Conservation (phyloP, 108 stramenopile genomes). For the Stephanodiscus minutulus region DNA sequence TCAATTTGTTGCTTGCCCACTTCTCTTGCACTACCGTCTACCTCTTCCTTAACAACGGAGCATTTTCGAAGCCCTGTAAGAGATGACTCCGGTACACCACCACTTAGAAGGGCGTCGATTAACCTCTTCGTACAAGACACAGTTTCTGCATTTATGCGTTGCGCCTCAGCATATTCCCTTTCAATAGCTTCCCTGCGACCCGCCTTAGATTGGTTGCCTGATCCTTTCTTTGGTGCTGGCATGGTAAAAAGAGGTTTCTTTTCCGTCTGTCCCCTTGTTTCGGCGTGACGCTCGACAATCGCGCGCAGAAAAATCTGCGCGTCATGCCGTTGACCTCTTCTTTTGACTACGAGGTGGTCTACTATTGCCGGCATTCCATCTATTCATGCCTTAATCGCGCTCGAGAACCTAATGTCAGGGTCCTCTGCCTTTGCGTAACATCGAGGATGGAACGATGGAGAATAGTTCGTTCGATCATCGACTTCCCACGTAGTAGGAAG, state of each 20-base stretch:
- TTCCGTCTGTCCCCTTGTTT: too few species aligned
- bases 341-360: too few species aligned
- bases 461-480: slow-evolving; percentile 18
- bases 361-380: too few species aligned
- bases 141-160: slow-evolving; percentile 19
- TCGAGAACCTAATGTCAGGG: too few species aligned
- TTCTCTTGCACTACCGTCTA: neutral
- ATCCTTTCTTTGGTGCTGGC: neutral
- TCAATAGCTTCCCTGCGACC: neutral
- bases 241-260: too few species aligned
- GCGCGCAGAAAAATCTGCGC: too few species aligned
- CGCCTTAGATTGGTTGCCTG: slow-evolving; percentile 9
- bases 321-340: too few species aligned
- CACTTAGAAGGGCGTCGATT: slow-evolving; percentile 13
- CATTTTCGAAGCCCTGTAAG: slow-evolving; percentile 2
- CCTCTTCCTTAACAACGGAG: slow-evolving; percentile 6
- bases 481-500: slow-evolving; percentile 8
- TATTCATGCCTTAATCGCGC: too few species aligned
- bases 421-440: too few species aligned
- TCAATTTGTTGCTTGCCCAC: neutral
- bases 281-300: too few species aligned
- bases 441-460: neutral
- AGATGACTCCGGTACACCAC: slow-evolving; percentile 19
- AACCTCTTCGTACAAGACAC: slow-evolving; percentile 1
- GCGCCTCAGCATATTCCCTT: slow-evolving; percentile 1